Conservation (phyloP, 1,139 yeast species). For the Hanseniaspora sp. region DNA sequence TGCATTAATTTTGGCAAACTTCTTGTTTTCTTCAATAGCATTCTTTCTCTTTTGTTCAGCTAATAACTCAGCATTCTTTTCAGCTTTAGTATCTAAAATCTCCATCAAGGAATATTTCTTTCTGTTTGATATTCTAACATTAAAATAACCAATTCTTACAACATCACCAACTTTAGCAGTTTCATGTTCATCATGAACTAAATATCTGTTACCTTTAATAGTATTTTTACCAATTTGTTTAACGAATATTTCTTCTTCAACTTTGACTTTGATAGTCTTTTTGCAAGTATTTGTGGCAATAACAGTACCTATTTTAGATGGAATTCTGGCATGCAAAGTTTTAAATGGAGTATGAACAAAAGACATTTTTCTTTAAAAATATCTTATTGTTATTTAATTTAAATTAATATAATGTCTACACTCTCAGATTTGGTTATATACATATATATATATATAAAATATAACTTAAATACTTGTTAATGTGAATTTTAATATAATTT, state of each 20-base stretch:
- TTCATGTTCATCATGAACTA: slow-evolving; percentile 89
- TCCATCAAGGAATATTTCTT: slow-evolving; percentile 92
- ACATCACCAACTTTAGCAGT: slow-evolving; percentile 90
- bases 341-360: slow-evolving; percentile 2
- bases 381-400: no score
- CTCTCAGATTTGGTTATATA: not conserved
- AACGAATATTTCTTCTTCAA: slow-evolving; percentile 60
- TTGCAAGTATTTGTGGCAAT: slow-evolving; percentile 92
- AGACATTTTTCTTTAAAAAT: slow-evolving; percentile 8
- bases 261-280: slow-evolving; percentile 90
- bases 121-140: slow-evolving; percentile 66
- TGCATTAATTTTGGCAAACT: slow-evolving; percentile 40
- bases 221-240: slow-evolving; percentile 64
- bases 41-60: slow-evolving; percentile 60
- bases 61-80: slow-evolving; percentile 74
- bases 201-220: slow-evolving; percentile 66
- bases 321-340: slow-evolving; percentile 7
- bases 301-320: slow-evolving; percentile 60
- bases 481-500: no score
- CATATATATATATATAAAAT: no score
- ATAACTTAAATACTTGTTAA: no score
- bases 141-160: slow-evolving; percentile 49
- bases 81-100: slow-evolving; percentile 79
- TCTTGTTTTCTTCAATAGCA: slow-evolving; percentile 46
- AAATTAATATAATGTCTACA: not conserved